Conservation (phyloP, 495 filamentous ascomycete species). For the Pseudoneurospora amorphoporcata region DNA sequence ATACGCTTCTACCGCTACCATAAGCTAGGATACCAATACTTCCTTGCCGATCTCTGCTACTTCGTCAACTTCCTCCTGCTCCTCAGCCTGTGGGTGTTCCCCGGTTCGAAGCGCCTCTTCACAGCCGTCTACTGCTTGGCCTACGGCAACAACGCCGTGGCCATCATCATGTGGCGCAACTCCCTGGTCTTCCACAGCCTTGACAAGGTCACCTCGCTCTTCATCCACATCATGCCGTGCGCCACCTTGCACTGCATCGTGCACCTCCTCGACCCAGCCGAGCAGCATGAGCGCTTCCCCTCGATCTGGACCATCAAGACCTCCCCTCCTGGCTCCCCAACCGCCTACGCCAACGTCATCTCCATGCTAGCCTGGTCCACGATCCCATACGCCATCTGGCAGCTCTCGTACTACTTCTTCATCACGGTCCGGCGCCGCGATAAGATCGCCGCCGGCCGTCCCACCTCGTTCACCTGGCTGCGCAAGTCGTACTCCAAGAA, state of each 20-base stretch:
- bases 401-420: constrained; percentile 80
- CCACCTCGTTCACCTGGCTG: constrained; percentile 96
- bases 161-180: constrained; percentile 99
- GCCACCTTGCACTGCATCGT: constrained; percentile 85
- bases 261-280: constrained; percentile 59
- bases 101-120: constrained; percentile 80
- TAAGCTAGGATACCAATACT: constrained; percentile 88
- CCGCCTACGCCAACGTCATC: constrained; percentile 64
- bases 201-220: constrained; percentile 91
- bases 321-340: constrained; percentile 55
- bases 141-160: constrained; percentile 92
- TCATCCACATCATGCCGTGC: constrained; percentile 98
- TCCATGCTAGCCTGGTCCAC: constrained; percentile 93
- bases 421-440: constrained; percentile 87
- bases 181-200: constrained; percentile 95
- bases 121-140: constrained; percentile 88
- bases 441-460: constrained; percentile 91
- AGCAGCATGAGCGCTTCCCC: constrained; percentile 66
- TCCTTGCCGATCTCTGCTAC: constrained; percentile 93
- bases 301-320: constrained; percentile 75
- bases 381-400: constrained; percentile 86
- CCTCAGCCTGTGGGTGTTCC: constrained; percentile 83
- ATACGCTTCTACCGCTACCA: constrained; percentile 88
- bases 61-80: constrained; percentile 87
- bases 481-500: constrained; percentile 78